Evolutionary conservation across 2,329 filamentous ascomycete species (phyloP), one percentile per base, ranked within the genome.

Genomic region (Erysiphe pulchra): DNA sequence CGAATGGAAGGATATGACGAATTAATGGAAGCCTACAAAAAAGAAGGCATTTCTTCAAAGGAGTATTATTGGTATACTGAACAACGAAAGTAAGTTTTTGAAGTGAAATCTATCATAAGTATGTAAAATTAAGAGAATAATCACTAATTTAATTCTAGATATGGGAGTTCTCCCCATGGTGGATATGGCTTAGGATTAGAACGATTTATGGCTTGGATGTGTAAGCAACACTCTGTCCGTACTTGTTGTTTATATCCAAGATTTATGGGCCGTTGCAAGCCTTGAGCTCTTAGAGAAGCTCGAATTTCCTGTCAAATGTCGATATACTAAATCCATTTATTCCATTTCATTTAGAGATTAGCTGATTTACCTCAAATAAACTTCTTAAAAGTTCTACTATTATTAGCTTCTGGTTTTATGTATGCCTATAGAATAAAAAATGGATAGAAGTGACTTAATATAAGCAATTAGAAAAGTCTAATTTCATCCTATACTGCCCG

Each of bases 11-110:
- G 82, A 59, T 84, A 82, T 59, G 81, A 92, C 13, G 85, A 93
- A 68, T 66, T 94, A 53, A 77, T 94, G 69, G 77, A 70, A 20
- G 90, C 83, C 1, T 98, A 92, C 61, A 75, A 84, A 62, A 75
- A 79, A 50, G 80, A 94, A 63, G 79, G 78, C 37, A 92, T 95
- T 60, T 75, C 82, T 55, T 75, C 85, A 17, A 73, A 72, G 54
- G 77, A 79, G 41, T 95, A 95, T 66, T 95, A 92, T 70, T 98
- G 90, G 90, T 98, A 95, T 67, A 92, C 85, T 31, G 90, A 59
- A 45, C 85, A 93, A 72, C 71, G 86, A 60, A 92, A 90, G 82
- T 86, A 64, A 68, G 78, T 75, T 13, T 14, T 30, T 34, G 32
- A n/a, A 34, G 4, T n/a, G 14, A n/a, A 34, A 34, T 24, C 16